A percentile compares a stretch with the other conserved stretches of the same genome.
Evolutionary conservation across 2,329 filamentous ascomycete species (phyloP).

Genomic region (Paracamarosporium sp.): DNA sequence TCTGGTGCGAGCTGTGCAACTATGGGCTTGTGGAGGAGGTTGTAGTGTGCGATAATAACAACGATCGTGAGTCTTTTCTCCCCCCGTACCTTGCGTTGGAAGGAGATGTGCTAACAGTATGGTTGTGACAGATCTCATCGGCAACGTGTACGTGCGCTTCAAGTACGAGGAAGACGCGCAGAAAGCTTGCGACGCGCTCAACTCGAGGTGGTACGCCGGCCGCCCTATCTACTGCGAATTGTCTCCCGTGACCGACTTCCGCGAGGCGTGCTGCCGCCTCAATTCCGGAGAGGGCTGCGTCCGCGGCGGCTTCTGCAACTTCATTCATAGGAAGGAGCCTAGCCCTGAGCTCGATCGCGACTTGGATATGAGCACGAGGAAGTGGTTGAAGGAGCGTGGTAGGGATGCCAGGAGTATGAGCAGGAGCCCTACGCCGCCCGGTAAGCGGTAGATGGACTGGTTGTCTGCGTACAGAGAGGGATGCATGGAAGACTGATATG

Average conservation of each 20-base stretch:
- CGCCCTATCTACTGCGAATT: slow-evolving; percentile 98
- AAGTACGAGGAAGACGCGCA: slow-evolving; percentile 99
- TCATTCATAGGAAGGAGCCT: slow-evolving; percentile 98
- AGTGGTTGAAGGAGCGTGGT: slow-evolving; percentile 88
- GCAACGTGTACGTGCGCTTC: slow-evolving; percentile 99
- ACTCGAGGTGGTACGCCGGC: slow-evolving; percentile 95
- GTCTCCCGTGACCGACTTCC: slow-evolving; percentile 94
- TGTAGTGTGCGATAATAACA: slow-evolving; percentile 99
- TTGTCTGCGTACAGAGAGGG: neutral
- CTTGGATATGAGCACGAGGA: slow-evolving; percentile 87
- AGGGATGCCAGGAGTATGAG: slow-evolving; percentile 82
- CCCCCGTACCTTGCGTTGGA: neutral
- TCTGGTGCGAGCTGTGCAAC: slow-evolving; percentile 99
- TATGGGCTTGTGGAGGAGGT: slow-evolving; percentile 97
- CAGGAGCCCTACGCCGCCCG: slow-evolving; percentile 86
- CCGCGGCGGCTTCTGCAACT: slow-evolving; percentile 97
- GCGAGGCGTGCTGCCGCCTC: slow-evolving; percentile 94
- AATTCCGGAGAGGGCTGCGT: slow-evolving; percentile 97
- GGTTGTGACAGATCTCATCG: slow-evolving; percentile 77
- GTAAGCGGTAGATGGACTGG: slow-evolving; percentile 55
- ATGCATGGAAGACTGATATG: slow-evolving; percentile 36
- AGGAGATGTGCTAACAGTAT: slow-evolving; percentile 13
- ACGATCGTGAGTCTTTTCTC: slow-evolving; percentile 72
- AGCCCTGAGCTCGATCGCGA: slow-evolving; percentile 87
- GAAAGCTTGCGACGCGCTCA: slow-evolving; percentile 90